Percentiles rank a stretch among this genome's conserved stretches.
These are phyloP conservation scores for Sphagnum magellanicum DNA, from an alignment of 228 moss, liverwort and hornwort species.

Conservation along the genomic window DNA sequence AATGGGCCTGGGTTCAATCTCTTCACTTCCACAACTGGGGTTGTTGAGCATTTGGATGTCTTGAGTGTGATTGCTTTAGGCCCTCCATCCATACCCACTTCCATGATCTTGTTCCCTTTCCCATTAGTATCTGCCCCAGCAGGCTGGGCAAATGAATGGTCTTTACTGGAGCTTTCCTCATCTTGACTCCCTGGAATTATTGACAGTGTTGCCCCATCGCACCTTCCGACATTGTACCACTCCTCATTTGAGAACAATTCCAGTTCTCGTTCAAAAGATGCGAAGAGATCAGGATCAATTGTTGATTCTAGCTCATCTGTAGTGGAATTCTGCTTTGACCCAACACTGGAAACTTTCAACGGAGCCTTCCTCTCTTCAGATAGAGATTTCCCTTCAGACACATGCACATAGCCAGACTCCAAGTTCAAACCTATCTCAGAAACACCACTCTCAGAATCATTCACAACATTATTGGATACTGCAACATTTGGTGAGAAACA, in stretches of 20 bases:
- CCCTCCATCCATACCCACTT: slow-evolving; percentile 3
- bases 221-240: slow-evolving; percentile 32
- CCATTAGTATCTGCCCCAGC: slow-evolving; percentile 5
- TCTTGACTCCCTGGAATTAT: slow-evolving; percentile 7
- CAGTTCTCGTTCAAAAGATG: slow-evolving; percentile 53
- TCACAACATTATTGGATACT: slow-evolving; percentile 14
- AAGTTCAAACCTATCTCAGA: slow-evolving; percentile 3
- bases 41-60: slow-evolving; percentile 6
- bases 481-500: slow-evolving; percentile 7
- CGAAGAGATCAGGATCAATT: slow-evolving; percentile 36
- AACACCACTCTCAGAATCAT: slow-evolving; percentile 17
- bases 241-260: slow-evolving; percentile 50
- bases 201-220: slow-evolving; percentile 12
- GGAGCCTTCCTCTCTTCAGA: background rate
- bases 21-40: slow-evolving; percentile 10
- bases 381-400: background rate
- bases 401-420: slow-evolving; percentile 1
- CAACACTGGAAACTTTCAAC: slow-evolving; percentile 8
- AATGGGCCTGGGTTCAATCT: slow-evolving; percentile 31
- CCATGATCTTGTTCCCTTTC: slow-evolving; percentile 21
- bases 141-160: slow-evolving; percentile 7
- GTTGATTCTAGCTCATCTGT: slow-evolving; percentile 8
- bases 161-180: slow-evolving; percentile 6
- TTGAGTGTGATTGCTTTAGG: slow-evolving; percentile 3
- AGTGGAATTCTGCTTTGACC: slow-evolving; percentile 7